phyloP scores from a whole-genome alignment of 179 eudicot genomes.

The Carnegiea gigantea region DNA sequence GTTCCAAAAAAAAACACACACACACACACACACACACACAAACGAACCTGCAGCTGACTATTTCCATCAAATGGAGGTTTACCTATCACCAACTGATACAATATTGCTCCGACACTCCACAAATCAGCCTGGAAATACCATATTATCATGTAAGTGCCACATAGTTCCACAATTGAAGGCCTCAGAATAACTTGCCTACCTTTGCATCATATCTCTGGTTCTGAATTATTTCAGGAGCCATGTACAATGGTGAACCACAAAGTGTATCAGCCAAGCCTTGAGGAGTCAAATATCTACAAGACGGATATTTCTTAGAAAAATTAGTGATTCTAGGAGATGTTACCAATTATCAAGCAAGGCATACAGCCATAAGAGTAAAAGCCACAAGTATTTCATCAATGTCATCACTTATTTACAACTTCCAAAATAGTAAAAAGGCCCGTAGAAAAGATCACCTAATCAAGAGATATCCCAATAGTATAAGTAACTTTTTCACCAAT shows the following conservation, averaged over 20 bases:
- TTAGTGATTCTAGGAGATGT: background rate
- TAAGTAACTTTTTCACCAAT: background rate
- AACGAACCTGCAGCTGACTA: constrained; percentile 41
- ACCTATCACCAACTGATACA: constrained; percentile 51
- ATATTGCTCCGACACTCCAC: constrained; percentile 61
- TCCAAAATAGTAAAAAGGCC: background rate
- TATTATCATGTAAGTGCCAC: background rate
- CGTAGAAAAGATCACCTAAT: background rate
- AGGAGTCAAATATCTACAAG: constrained; percentile 46
- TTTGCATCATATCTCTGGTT: constrained; percentile 57
- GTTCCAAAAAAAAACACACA: background rate
- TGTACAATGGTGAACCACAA: constrained; percentile 57
- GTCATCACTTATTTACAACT: background rate
- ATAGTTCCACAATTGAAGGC: background rate
- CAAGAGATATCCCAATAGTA: background rate
- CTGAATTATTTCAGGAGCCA: constrained; percentile 62
- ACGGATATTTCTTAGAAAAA: constrained; percentile 5
- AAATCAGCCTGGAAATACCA: constrained; percentile 46
- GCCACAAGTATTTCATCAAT: background rate
- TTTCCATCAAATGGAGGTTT: constrained; percentile 53
- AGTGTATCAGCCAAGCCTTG: constrained; percentile 57
- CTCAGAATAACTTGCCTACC: constrained; percentile 31
- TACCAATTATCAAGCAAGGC: background rate
- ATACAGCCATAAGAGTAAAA: constrained; percentile 4
- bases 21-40: background rate